phyloP scores from a whole-genome alignment of 2,329 filamentous ascomycete genomes.

The Xenoacremonium recifei region DNA sequence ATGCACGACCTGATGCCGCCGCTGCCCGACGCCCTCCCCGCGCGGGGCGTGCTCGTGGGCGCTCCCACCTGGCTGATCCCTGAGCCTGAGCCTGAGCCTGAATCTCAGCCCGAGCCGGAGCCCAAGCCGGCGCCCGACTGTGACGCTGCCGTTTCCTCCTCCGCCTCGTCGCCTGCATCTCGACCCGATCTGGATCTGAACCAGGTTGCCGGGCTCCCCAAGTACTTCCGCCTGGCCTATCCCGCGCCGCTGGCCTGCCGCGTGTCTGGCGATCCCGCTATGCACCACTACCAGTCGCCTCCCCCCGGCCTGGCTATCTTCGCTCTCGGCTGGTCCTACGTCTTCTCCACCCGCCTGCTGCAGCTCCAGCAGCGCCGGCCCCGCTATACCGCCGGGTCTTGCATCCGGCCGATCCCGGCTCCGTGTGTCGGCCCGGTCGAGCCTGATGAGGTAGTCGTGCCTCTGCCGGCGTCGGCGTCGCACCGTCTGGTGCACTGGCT shows the following conservation, averaged over 20 bases:
- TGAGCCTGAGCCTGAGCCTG: constrained; percentile 22
- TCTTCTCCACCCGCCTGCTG: constrained; percentile 27
- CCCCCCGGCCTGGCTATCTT: constrained; percentile 25
- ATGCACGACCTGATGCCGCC: constrained; percentile 26
- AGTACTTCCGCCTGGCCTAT: constrained; percentile 26
- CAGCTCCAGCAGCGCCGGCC: constrained; percentile 22
- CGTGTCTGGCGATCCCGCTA: constrained; percentile 18
- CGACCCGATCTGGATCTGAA: constrained; percentile 17
- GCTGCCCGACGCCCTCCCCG: constrained; percentile 19
- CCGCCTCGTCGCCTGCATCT: constrained; percentile 1
- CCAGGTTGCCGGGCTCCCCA: constrained; percentile 21
- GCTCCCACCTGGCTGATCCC: constrained; percentile 24
- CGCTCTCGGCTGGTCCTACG: constrained; percentile 27
- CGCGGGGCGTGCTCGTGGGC: constrained; percentile 21
- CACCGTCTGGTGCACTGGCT: constrained; percentile 24
- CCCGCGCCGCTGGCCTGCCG: constrained; percentile 19
- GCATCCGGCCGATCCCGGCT: constrained; percentile 20
- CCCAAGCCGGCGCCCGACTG: constrained; percentile 3
- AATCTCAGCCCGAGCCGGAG: constrained; percentile 13
- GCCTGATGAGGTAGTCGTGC: constrained; percentile 17
- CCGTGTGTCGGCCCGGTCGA: constrained; percentile 13
- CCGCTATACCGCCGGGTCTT: constrained; percentile 23
- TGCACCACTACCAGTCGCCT: constrained; percentile 18
- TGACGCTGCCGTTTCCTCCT: no score
- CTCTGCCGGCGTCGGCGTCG: constrained; percentile 18